phyloP scores from a whole-genome alignment of 108 stramenopile species.

The Pseudonitzschia delicatissima region DNA sequence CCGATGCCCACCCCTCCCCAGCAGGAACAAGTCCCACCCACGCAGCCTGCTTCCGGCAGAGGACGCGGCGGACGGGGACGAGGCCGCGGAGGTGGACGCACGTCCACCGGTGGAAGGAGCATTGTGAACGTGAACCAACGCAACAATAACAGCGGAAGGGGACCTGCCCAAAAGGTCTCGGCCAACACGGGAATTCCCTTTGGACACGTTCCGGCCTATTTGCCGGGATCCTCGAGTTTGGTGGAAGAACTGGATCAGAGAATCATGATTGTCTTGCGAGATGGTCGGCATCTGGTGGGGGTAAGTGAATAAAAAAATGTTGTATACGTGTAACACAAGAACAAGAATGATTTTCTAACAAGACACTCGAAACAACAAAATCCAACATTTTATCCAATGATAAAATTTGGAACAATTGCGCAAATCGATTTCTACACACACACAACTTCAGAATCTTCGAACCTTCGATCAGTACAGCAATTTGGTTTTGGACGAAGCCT shows the following conservation, averaged over 20 bases:
- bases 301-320: slow-evolving; percentile 27
- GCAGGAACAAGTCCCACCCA: background rate
- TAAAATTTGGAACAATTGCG: background rate
- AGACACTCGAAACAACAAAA: background rate
- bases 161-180: slow-evolving; percentile 6
- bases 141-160: background rate
- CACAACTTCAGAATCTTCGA: slow-evolving; percentile 44
- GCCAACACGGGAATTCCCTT: slow-evolving; percentile 58
- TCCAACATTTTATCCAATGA: no score
- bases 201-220: slow-evolving; percentile 82
- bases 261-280: slow-evolving; percentile 86
- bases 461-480: slow-evolving; percentile 96
- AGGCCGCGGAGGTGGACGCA: slow-evolving; percentile 3
- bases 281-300: slow-evolving; percentile 92
- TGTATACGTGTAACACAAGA: background rate
- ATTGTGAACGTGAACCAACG: background rate
- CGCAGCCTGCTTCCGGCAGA: background rate
- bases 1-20: slow-evolving; percentile 2
- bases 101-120: background rate
- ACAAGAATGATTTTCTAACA: background rate
- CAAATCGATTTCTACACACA: background rate
- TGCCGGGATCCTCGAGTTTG: slow-evolving; percentile 91
- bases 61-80: background rate
- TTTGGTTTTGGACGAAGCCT: slow-evolving; percentile 89
- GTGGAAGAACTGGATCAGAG: slow-evolving; percentile 91